Conservation (phyloP, 1,139 yeast species). For the Pichia sp. region DNA sequence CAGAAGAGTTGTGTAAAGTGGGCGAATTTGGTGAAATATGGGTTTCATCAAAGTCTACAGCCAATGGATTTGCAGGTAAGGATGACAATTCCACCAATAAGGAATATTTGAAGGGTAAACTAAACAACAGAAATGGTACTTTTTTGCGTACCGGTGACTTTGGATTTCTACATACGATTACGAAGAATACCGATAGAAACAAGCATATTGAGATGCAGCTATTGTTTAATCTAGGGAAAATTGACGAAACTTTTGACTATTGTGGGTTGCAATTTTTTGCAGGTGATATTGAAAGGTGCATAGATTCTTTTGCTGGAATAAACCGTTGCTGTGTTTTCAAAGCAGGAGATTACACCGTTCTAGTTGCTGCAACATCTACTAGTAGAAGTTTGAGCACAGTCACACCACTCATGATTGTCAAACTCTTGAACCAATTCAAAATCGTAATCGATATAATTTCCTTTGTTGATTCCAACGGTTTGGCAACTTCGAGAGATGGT, state of each 20-base stretch:
- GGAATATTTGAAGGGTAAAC: slow-evolving; percentile 27
- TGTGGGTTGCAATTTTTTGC: slow-evolving; percentile 92
- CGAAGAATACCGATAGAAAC: slow-evolving; percentile 38
- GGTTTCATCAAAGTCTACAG: slow-evolving; percentile 88
- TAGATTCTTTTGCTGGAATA: slow-evolving; percentile 41
- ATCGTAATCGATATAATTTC: slow-evolving; percentile 82
- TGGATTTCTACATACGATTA: slow-evolving; percentile 74
- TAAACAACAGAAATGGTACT: slow-evolving; percentile 52
- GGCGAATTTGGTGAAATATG: slow-evolving; percentile 99
- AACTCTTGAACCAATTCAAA: slow-evolving; percentile 77
- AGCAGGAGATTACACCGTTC: slow-evolving; percentile 77
- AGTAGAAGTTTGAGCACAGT: slow-evolving; percentile 54
- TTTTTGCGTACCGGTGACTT: slow-evolving; percentile 90
- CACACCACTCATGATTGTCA: slow-evolving; percentile 78
- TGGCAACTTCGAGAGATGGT: slow-evolving; percentile 68
- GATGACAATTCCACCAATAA: slow-evolving; percentile 29
- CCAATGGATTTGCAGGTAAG: slow-evolving; percentile 44
- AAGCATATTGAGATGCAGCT: slow-evolving; percentile 62
- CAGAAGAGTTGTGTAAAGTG: slow-evolving; percentile 66
- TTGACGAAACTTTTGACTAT: slow-evolving; percentile 86
- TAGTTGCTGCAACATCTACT: slow-evolving; percentile 55
- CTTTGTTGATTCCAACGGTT: slow-evolving; percentile 61
- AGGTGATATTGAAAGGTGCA: slow-evolving; percentile 71
- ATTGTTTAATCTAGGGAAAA: slow-evolving; percentile 76
- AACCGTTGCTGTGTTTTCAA: slow-evolving; percentile 48